Conservation (phyloP, 2,329 filamentous ascomycete genomes). For the Sporothrix phasma region DNA sequence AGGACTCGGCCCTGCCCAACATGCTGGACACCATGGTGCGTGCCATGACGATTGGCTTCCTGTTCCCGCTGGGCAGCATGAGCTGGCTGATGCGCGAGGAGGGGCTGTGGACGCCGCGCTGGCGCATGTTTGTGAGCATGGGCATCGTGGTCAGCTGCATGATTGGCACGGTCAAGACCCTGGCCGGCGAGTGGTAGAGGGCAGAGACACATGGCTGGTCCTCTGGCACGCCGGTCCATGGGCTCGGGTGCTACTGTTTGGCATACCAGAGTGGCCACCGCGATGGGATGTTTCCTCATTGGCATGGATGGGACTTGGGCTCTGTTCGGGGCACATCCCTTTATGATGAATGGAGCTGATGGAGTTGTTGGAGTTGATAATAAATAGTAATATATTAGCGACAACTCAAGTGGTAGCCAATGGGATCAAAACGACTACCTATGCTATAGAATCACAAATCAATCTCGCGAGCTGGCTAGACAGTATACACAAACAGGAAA, state of each 20-base stretch:
- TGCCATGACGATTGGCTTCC: slow-evolving; percentile 85
- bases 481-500: no score
- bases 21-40: slow-evolving; percentile 77
- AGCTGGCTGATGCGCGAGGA: slow-evolving; percentile 81
- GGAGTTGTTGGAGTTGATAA: no score
- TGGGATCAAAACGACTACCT: not conserved
- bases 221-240: no score
- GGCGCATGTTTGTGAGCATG: slow-evolving; percentile 77
- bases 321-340: no score
- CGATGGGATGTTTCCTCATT: no score
- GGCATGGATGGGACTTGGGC: no score
- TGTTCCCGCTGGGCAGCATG: slow-evolving; percentile 82
- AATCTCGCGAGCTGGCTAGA: slow-evolving; percentile 1
- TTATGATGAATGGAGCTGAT: no score
- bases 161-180: slow-evolving; percentile 56
- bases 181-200: slow-evolving; percentile 29
- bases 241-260: no score
- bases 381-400: not conserved
- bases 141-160: slow-evolving; percentile 71
- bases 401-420: not conserved
- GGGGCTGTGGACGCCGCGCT: slow-evolving; percentile 73
- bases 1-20: slow-evolving; percentile 38
- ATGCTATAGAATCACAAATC: not conserved
- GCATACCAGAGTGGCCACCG: no score
- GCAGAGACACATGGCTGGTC: no score